These are phyloP conservation scores for Candida succiphila DNA, from an alignment of 805 yeast genomes.

Conservation along the genomic window DNA sequence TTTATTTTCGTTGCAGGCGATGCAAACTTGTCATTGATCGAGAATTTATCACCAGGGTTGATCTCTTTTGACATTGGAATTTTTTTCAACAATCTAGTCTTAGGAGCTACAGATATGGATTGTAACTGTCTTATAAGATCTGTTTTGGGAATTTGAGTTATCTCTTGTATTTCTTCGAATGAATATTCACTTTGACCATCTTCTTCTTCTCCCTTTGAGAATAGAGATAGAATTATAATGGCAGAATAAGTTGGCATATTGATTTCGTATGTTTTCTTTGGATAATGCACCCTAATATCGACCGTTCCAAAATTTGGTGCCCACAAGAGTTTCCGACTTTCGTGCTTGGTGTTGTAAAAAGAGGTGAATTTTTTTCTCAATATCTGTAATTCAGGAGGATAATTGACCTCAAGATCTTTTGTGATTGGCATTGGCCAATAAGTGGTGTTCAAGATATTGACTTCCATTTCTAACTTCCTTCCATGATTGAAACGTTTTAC, in stretches of 20 bases:
- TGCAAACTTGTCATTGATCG: slow-evolving; percentile 58
- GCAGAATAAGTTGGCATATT: slow-evolving; percentile 77
- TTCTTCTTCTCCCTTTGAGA: slow-evolving; percentile 32
- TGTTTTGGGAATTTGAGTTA: slow-evolving; percentile 60
- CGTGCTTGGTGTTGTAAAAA: slow-evolving; percentile 40
- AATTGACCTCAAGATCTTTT: slow-evolving; percentile 21
- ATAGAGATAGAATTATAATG: slow-evolving; percentile 57
- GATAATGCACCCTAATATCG: slow-evolving; percentile 65
- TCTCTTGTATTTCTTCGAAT: slow-evolving; percentile 47
- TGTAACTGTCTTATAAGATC: slow-evolving; percentile 74
- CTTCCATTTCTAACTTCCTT: slow-evolving; percentile 31
- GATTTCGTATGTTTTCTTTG: slow-evolving; percentile 63
- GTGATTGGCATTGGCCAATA: slow-evolving; percentile 57
- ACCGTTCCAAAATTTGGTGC: slow-evolving; percentile 76
- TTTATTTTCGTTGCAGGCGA: slow-evolving; percentile 62
- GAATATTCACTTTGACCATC: too few relatives aligned
- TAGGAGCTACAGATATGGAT: slow-evolving; percentile 78
- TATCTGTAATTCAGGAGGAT: slow-evolving; percentile 34
- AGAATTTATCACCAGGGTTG: slow-evolving; percentile 50
- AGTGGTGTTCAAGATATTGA: slow-evolving; percentile 48
- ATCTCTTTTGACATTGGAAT: slow-evolving; percentile 69
- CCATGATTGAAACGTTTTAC: slow-evolving; percentile 14
- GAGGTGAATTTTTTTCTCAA: slow-evolving; percentile 36
- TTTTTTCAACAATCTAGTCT: slow-evolving; percentile 65
- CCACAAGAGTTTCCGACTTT: slow-evolving; percentile 63